Percentiles rank a stretch among this genome's conserved stretches.
Evolutionary conservation across 1,284 basidiomycete species (phyloP).

Genomic region (Fomitiporia mediterranea): DNA sequence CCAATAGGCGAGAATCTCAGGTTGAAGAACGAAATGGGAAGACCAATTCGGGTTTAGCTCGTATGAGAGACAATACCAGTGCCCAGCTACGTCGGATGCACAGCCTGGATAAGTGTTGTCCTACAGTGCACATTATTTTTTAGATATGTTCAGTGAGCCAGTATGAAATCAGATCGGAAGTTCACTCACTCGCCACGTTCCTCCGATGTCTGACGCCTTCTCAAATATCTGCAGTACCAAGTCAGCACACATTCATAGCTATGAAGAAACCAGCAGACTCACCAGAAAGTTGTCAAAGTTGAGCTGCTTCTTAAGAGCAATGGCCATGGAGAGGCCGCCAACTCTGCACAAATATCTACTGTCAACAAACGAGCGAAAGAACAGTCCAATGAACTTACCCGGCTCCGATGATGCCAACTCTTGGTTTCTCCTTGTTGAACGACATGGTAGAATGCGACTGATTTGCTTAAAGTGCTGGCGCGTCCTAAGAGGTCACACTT

Average conservation of each 20-base stretch:
- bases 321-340: slow-evolving; percentile 44
- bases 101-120: slow-evolving; percentile 41
- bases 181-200: slow-evolving; percentile 46
- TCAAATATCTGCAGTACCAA: slow-evolving; percentile 42
- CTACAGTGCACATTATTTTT: slow-evolving; percentile 28
- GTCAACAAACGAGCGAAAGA: not conserved
- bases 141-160: slow-evolving; percentile 34
- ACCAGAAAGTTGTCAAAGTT: slow-evolving; percentile 44
- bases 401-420: slow-evolving; percentile 45
- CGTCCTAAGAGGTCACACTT: too few species aligned
- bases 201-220: slow-evolving; percentile 40
- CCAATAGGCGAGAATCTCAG: slow-evolving; percentile 50
- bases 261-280: slow-evolving; percentile 18
- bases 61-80: slow-evolving; percentile 54
- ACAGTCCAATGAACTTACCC: slow-evolving; percentile 34
- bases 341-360: slow-evolving; percentile 26
- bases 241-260: not conserved
- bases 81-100: slow-evolving; percentile 47
- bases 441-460: slow-evolving; percentile 4
- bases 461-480: too few species aligned
- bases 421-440: slow-evolving; percentile 25
- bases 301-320: slow-evolving; percentile 41
- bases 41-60: slow-evolving; percentile 51
- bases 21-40: slow-evolving; percentile 39
- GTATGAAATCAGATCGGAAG: not conserved